Conservation (phyloP, 495 filamentous ascomycete species). For the Articulospora tetracladia region DNA sequence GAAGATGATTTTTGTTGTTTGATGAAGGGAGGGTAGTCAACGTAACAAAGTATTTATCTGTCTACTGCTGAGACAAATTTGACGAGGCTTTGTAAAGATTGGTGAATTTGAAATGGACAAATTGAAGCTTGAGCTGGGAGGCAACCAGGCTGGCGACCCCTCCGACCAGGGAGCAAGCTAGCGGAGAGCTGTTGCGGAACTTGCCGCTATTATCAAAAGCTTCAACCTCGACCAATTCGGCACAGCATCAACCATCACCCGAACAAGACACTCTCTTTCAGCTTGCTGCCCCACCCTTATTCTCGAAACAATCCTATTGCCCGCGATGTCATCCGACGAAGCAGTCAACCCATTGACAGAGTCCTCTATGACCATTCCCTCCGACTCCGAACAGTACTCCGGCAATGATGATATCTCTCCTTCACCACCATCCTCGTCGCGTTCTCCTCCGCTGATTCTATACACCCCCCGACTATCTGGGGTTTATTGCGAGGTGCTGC, state of each 20-base stretch:
- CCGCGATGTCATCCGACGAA: conserved; percentile 36
- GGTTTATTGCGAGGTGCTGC: conserved; percentile 80
- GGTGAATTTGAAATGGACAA: background rate
- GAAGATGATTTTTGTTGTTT: background rate
- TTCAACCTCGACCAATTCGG: conserved; percentile 1
- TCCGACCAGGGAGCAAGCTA: background rate
- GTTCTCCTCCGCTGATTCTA: conserved; percentile 74
- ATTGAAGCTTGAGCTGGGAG: background rate
- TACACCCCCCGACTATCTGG: conserved; percentile 86
- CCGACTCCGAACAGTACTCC: conserved; percentile 85
- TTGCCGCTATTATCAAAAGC: conserved; percentile 21
- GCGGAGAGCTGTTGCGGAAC: background rate
- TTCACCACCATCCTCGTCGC: conserved; percentile 58
- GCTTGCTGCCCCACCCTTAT: background rate
- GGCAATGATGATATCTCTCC: conserved; percentile 57
- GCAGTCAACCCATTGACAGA: conserved; percentile 58
- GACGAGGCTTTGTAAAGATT: background rate
- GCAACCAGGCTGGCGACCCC: conserved; percentile 9
- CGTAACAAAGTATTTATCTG: too few species aligned
- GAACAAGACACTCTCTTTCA: background rate
- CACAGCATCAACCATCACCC: background rate
- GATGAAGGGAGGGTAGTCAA: too few species aligned
- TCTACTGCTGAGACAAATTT: background rate
- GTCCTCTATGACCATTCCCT: conserved; percentile 80
- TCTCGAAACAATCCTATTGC: background rate